phyloP scores from a whole-genome alignment of 2,329 filamentous ascomycete genomes.

The Tothia fuscella region DNA sequence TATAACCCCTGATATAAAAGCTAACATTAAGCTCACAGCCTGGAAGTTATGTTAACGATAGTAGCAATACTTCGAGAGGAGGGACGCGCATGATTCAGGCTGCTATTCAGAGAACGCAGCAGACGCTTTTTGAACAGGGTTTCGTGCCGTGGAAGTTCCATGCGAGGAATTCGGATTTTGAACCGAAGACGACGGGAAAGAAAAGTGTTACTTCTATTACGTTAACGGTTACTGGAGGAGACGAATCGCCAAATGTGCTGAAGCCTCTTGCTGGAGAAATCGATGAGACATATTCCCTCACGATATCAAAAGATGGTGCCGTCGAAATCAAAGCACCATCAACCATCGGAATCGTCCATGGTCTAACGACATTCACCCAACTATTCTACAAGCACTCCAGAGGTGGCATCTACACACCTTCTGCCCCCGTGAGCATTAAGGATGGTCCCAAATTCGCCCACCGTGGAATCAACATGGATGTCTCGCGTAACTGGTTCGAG shows the following conservation, averaged over 20 bases:
- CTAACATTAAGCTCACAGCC: not conserved
- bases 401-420: conserved; percentile 51
- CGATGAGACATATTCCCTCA: conserved; percentile 66
- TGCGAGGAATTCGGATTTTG: conserved; percentile 49
- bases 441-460: conserved; percentile 66
- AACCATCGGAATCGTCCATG: conserved; percentile 57
- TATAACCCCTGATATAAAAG: not conserved
- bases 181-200: conserved; percentile 42
- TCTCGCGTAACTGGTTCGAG: conserved; percentile 60
- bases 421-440: conserved; percentile 58
- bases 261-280: conserved; percentile 51
- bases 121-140: conserved; percentile 53
- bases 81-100: conserved; percentile 30
- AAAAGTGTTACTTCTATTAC: conserved; percentile 45
- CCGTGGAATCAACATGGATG: conserved; percentile 69
- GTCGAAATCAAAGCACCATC: conserved; percentile 53
- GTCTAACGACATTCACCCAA: conserved; percentile 66
- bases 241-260: conserved; percentile 45
- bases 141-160: conserved; percentile 73
- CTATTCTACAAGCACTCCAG: conserved; percentile 63
- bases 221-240: conserved; percentile 48
- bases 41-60: not conserved
- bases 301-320: conserved; percentile 44
- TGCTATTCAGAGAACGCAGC: conserved; percentile 43
- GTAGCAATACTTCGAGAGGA: not conserved